Evolutionary conservation across 306 rosid genomes (phyloP), one percentile per base, ranked within the genome.

Genomic region (Ceratonia siliqua): DNA sequence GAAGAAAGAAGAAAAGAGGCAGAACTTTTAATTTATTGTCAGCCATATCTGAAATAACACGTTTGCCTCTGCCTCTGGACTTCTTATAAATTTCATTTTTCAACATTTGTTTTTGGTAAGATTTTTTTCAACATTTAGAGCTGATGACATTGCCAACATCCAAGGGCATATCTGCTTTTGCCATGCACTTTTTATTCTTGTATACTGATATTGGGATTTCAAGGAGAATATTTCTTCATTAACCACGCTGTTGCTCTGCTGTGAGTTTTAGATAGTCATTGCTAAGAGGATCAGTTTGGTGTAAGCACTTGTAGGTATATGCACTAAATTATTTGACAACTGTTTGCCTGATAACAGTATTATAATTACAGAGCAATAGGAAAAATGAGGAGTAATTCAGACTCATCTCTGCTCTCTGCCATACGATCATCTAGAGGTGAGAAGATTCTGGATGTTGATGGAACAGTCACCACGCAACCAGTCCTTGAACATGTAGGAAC

Each of bases 381-480:
- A 81, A 95, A 90, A 90, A 89, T 92, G 99, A 90, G 79, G 86
- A 85, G 62, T 72, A 92, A 79, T 74, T 84, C 99, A 30, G 94
- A 90, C 59, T 95, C 98, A 0, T 83, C 92, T 61, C 93, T 92
- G 73, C 92, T 95, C 72, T 87, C 87, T 76, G 72, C 87, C 50
- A 18, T 85, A 42, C 85, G 99, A 82, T 82, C 85, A 63, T 46
- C 85, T 38, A 86, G 82, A 74, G 82, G 83, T 74, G 99, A 95
- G 83, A 90, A 87, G 84, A 89, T 92, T 83, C 84, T 95, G n/a
- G 99, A 95, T 81, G 52, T 95, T 72, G 97, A 95, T 83, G 99
- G 99, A 83, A 92, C 99, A 18, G 99, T 95, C 75, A 92, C 99
- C 45, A 95, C 97, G 8, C 99, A 95, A 68, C 99, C 99, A 57